Evolutionary conservation across 257 asterid species (phyloP).

Genomic region (Plectranthus barbatus): DNA sequence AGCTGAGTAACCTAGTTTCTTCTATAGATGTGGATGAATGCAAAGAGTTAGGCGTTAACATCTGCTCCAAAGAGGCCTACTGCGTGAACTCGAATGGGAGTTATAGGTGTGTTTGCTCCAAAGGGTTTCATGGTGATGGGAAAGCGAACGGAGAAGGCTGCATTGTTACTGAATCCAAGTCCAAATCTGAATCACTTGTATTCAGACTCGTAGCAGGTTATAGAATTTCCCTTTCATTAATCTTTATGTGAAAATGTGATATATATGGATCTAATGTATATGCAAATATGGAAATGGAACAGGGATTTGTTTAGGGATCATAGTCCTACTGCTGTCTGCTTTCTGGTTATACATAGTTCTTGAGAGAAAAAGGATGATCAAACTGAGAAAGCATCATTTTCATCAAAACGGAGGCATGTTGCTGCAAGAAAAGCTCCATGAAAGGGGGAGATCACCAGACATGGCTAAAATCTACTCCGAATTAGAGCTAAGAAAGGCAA

Average conservation of each 20-base stretch:
- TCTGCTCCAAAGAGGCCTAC: no score
- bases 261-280: neutral
- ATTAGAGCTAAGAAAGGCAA: neutral
- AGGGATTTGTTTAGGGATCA: no score
- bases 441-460: no score
- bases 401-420: no score
- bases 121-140: no score
- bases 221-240: neutral
- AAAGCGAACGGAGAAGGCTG: constrained; percentile 7
- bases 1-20: no score
- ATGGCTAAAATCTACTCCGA: neutral
- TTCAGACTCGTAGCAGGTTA: no score
- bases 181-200: neutral
- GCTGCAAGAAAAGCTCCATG: no score
- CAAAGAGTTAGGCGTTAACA: no score
- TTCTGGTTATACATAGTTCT: no score
- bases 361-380: constrained; percentile 1
- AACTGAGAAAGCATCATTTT: neutral
- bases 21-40: no score
- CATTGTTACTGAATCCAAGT: neutral
- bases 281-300: constrained; percentile 1
- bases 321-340: no score
- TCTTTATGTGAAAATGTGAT: neutral
- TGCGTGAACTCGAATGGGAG: constrained; percentile 16
- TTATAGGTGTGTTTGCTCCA: constrained; percentile 18